A percentile compares a stretch with the other conserved stretches of the same genome.
phyloP scores from a whole-genome alignment of 2,329 filamentous ascomycete genomes.

The Ascochyta rabiei region DNA sequence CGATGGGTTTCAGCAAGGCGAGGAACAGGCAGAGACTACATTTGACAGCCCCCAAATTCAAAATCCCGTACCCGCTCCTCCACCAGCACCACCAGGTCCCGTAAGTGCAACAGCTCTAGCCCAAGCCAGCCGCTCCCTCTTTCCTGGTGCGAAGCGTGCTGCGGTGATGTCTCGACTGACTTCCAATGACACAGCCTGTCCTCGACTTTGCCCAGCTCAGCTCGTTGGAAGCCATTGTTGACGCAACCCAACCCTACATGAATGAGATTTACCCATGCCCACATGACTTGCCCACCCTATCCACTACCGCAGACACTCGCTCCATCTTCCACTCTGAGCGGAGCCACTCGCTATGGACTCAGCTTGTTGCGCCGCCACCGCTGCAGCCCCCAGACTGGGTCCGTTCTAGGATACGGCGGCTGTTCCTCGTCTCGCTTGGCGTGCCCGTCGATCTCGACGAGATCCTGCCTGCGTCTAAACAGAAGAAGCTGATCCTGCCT shows the following conservation, averaged over 20 bases:
- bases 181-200: constrained; percentile 59
- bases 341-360: constrained; percentile 91
- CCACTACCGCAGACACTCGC: constrained; percentile 34
- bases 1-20: constrained; percentile 52
- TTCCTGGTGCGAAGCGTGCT: constrained; percentile 35
- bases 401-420: constrained; percentile 87
- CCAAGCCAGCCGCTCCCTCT: constrained; percentile 31
- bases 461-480: constrained; percentile 94
- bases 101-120: constrained; percentile 53
- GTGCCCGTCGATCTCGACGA: constrained; percentile 97
- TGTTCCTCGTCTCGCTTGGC: constrained; percentile 94
- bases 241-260: constrained; percentile 69
- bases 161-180: constrained; percentile 42
- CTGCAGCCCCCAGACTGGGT: constrained; percentile 98
- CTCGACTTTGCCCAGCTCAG: constrained; percentile 70
- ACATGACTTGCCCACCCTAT: constrained; percentile 53
- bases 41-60: constrained; percentile 49
- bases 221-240: constrained; percentile 63
- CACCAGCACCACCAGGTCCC: constrained; percentile 53
- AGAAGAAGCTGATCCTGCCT: constrained; percentile 94
- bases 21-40: constrained; percentile 46
- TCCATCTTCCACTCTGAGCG: constrained; percentile 74
- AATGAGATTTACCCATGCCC: constrained; percentile 61
- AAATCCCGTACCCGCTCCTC: constrained; percentile 48
- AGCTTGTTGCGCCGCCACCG: constrained; percentile 91